A percentile compares a stretch with the other conserved stretches of the same genome.
phyloP scores from a whole-genome alignment of 805 yeast genomes.

The Saccharomyces cerevisiae region DNA sequence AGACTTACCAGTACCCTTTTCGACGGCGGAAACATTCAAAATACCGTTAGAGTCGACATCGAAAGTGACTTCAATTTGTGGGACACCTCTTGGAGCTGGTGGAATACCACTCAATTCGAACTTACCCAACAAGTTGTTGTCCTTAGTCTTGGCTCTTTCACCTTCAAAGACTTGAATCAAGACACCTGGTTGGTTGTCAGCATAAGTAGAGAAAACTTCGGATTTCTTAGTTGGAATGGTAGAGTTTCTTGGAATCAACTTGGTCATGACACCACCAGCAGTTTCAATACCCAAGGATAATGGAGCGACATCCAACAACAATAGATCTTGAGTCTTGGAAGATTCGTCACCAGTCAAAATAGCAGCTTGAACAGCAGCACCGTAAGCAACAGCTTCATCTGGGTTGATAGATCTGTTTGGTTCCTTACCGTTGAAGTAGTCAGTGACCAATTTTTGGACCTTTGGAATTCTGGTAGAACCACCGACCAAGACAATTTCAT shows the following conservation, averaged over 20 bases:
- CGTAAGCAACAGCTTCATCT: conserved; percentile 98
- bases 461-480: conserved; percentile 99
- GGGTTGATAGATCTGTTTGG: conserved; percentile 98
- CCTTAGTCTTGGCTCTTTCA: conserved; percentile 95
- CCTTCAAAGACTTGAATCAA: conserved; percentile 97
- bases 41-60: conserved; percentile 97
- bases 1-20: conserved; percentile 98
- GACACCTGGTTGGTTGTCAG: conserved; percentile 99
- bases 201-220: conserved; percentile 94
- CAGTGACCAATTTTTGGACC: conserved; percentile 93
- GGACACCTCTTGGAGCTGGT: conserved; percentile 98
- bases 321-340: conserved; percentile 93
- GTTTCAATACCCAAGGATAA: conserved; percentile 98
- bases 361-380: conserved; percentile 99
- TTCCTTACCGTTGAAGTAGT: conserved; percentile 97
- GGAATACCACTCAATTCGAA: conserved; percentile 95
- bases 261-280: conserved; percentile 99
- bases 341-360: conserved; percentile 95
- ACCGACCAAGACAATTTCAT: conserved; percentile 95
- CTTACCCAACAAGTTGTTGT: conserved; percentile 94
- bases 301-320: conserved; percentile 97
- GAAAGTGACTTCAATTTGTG: conserved; percentile 95
- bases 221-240: conserved; percentile 98
- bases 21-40: conserved; percentile 92
- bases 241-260: conserved; percentile 96